Evolutionary conservation across 1,284 basidiomycete genomes (phyloP).

Genomic region (Papiliotrema laurentii): DNA sequence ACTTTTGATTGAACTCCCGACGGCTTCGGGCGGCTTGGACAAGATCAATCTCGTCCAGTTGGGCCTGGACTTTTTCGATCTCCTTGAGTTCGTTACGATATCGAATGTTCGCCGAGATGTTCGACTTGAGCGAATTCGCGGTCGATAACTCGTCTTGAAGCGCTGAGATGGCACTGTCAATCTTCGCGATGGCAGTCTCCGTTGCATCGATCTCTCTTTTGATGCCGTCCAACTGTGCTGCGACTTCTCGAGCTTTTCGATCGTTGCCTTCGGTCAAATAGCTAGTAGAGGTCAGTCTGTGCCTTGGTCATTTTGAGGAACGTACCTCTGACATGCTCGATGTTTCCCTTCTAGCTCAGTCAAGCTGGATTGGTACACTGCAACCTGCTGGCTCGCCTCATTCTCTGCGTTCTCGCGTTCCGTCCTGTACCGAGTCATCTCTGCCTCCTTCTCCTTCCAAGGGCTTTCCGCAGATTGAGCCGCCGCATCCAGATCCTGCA

Average conservation of each 20-base stretch:
- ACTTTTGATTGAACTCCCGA: constrained; percentile 77
- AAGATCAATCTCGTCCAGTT: constrained; percentile 73
- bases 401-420: constrained; percentile 34
- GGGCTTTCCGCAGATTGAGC: constrained; percentile 36
- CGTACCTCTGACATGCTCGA: constrained; percentile 33
- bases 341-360: constrained; percentile 38
- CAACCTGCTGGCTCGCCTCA: constrained; percentile 29
- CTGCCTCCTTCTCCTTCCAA: constrained; percentile 42
- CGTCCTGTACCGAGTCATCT: constrained; percentile 25
- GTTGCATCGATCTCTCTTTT: constrained; percentile 50
- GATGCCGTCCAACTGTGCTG: constrained; percentile 54
- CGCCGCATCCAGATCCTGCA: constrained; percentile 35
- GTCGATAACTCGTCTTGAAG: constrained; percentile 54
- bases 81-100: constrained; percentile 66
- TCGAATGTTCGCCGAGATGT: constrained; percentile 80
- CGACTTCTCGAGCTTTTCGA: constrained; percentile 61
- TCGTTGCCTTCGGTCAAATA: constrained; percentile 68
- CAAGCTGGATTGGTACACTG: constrained; percentile 30
- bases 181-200: constrained; percentile 54
- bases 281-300: too few species aligned
- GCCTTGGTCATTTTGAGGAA: too few species aligned
- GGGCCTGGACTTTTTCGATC: constrained; percentile 62
- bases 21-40: constrained; percentile 74
- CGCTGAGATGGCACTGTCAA: constrained; percentile 55
- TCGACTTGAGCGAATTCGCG: constrained; percentile 63